Evolutionary conservation across 129 eudicot genomes (phyloP), one percentile per base, ranked within the genome.

Genomic region (Tagetes patula): DNA sequence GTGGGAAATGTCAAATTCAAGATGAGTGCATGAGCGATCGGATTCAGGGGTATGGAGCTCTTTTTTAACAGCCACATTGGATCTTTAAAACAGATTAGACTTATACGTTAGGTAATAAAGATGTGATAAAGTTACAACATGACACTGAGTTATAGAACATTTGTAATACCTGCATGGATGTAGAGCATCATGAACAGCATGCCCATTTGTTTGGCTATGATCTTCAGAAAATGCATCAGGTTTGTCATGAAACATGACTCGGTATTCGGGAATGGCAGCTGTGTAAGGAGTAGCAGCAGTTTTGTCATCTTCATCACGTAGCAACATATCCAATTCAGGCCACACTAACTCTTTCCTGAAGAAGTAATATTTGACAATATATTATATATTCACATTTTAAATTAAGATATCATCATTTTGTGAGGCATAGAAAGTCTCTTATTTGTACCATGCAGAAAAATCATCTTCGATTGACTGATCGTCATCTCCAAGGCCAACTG

Each of bases 391-490:
- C 8, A 2, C 43, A 27, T 37, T 6, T 58, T 45, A 49, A 50
- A 70, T 27, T 8, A 77, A 5, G 11, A 31, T 13, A 12, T 31
- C 27, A 6, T 47, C 40, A 13, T 33, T 66, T 45, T 46, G 12
- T 40, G 74, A 10, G 48, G 36, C 9, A 30, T 62, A 64, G 33
- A 37, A 39, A 50, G 64, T 34, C n/a, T 67, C 13, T 31, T 58
- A 37, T 13, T 46, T 50, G 37, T 90, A 94, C 98, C 98, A 94
- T 83, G 98, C 96, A 46, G 85, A 9, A 63, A 94, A 94, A 80
- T 94, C 98, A 83, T 94, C 98, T 81, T 94, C 98, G 76, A 94
- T 94, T 84, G 92, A 87, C 54, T 90, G 96, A 80, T 90, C 98
- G 82, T 94, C 98, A 58, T 94, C 98, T 66, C 98, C 98, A 70